Evolutionary conservation across 495 filamentous ascomycete genomes (phyloP).

Genomic region (Penicillium paradoxum): DNA sequence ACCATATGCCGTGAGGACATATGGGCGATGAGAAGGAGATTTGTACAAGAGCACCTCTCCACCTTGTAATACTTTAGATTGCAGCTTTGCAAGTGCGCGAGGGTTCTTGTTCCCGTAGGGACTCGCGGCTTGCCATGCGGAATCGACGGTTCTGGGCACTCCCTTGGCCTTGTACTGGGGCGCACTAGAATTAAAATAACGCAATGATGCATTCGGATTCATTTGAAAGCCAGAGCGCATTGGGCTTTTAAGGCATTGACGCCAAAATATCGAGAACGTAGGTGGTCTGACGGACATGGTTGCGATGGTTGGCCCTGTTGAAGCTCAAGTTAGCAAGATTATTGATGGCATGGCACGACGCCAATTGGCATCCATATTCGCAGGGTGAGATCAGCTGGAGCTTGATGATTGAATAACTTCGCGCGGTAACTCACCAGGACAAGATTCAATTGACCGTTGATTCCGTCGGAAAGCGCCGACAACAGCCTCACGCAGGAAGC

Average conservation of each 20-base stretch:
- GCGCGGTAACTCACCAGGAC: constrained; percentile 12
- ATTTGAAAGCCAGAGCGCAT: constrained; percentile 11
- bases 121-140: constrained; percentile 12
- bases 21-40: constrained; percentile 56
- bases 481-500: constrained; percentile 20
- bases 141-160: constrained; percentile 3
- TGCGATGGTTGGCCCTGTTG: constrained; percentile 9
- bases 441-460: constrained; percentile 12
- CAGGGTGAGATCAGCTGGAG: neutral
- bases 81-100: constrained; percentile 29
- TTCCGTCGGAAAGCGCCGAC: constrained; percentile 25
- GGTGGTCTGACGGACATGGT: constrained; percentile 33
- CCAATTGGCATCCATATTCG: neutral
- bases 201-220: constrained; percentile 18
- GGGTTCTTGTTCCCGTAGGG: constrained; percentile 14
- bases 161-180: constrained; percentile 16
- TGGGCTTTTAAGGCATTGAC: constrained; percentile 21
- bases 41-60: constrained; percentile 52
- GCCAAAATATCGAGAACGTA: constrained; percentile 25
- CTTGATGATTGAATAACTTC: neutral
- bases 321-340: constrained; percentile 14
- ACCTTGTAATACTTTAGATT: constrained; percentile 14
- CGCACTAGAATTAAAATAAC: constrained; percentile 34
- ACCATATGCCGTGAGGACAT: constrained; percentile 51
- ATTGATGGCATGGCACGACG: neutral